A percentile compares a stretch with the other conserved stretches of the same genome.
Conservation (phyloP, 192 early-diverging fungal species). For the Backusella luteola region DNA sequence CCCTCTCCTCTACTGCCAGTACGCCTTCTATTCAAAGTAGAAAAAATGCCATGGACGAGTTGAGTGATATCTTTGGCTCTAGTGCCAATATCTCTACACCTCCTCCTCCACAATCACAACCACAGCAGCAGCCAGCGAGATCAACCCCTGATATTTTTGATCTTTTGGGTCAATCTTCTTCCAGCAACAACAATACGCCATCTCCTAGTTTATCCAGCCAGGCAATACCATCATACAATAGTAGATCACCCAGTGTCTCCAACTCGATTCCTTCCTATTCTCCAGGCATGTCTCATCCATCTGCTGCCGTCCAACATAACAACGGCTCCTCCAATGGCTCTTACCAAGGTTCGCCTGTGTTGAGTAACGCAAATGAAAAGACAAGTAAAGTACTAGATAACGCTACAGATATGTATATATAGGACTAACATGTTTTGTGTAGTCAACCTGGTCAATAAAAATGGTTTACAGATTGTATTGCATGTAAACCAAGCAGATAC, state of each 20-base stretch:
- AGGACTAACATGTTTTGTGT: neutral
- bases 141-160: conserved; percentile 2
- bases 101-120: neutral
- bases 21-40: conserved; percentile 2
- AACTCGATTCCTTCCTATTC: conserved; percentile 1
- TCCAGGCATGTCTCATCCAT: neutral
- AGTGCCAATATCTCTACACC: neutral
- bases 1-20: neutral
- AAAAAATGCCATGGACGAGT: conserved; percentile 12
- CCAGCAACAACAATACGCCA: neutral
- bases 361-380: neutral
- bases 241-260: neutral
- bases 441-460: conserved; percentile 36
- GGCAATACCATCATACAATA: neutral
- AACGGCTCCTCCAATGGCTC: neutral
- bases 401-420: neutral
- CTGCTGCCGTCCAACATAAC: neutral
- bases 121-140: neutral
- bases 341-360: neutral
- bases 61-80: conserved; percentile 18
- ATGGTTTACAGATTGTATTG: conserved; percentile 43
- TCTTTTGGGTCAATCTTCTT: neutral
- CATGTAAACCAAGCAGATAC: conserved; percentile 15
- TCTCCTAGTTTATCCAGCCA: neutral
- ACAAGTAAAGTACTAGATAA: neutral